A percentile compares a stretch with the other conserved stretches of the same genome.
Conservation (phyloP, 179 eudicot species). For the Beta macrorhiza region DNA sequence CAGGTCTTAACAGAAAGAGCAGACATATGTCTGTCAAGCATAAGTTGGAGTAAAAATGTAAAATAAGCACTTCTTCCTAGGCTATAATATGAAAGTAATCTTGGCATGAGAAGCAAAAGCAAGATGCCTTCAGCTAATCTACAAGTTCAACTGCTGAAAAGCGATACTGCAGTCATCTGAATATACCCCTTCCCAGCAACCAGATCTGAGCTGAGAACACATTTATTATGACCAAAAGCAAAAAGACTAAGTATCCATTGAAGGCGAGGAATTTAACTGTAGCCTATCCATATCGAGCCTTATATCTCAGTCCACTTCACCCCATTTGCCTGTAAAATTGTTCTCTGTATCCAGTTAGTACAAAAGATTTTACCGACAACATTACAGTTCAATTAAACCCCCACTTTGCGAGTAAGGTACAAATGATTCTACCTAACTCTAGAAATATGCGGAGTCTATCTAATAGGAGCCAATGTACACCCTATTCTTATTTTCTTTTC, state of each 20-base stretch:
- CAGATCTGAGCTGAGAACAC: not conserved
- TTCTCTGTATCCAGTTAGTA: not conserved
- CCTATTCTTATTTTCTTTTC: not conserved
- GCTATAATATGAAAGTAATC: not conserved
- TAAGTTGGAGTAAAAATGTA: not conserved
- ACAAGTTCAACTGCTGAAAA: not conserved
- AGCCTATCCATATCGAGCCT: not conserved
- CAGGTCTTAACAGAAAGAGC: slow-evolving; percentile 16
- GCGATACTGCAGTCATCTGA: not conserved
- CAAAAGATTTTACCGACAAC: not conserved
- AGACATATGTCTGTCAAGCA: slow-evolving; percentile 3
- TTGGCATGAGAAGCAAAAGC: not conserved
- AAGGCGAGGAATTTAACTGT: not conserved
- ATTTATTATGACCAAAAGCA: not conserved
- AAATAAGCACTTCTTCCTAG: not conserved
- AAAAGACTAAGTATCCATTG: not conserved
- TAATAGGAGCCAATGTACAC: not conserved
- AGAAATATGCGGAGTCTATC: not conserved
- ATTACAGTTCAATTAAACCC: not conserved
- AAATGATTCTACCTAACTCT: not conserved
- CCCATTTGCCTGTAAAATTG: not conserved
- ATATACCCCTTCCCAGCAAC: not conserved
- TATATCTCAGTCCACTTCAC: not conserved
- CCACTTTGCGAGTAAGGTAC: not conserved
- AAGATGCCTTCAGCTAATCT: not conserved